Conservation (phyloP, 257 asterid genomes). For the Solanum pennellii region DNA sequence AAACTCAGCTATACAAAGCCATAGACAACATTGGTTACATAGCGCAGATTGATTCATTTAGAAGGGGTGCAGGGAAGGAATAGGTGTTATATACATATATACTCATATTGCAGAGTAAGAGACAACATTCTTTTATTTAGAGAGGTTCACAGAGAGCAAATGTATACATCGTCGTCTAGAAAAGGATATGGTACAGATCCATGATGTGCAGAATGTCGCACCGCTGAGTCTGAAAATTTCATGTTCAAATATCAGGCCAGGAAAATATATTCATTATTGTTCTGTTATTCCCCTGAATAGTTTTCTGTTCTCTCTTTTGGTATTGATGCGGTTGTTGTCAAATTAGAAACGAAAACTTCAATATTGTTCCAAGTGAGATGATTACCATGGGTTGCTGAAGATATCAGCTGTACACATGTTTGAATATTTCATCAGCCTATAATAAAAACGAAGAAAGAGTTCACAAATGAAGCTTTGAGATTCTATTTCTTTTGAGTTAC, state of each 20-base stretch:
- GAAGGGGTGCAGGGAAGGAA: background rate
- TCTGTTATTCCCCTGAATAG: background rate
- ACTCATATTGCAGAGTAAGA: background rate
- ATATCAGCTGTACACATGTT: background rate
- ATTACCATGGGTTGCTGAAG: background rate
- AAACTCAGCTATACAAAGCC: slow-evolving; percentile 2
- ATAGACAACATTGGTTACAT: background rate
- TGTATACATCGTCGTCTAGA: background rate
- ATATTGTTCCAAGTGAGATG: background rate
- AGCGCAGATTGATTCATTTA: background rate
- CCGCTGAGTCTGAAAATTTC: background rate
- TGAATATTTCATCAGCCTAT: background rate
- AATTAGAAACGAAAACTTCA: background rate
- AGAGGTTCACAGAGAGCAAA: background rate
- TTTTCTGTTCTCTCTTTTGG: background rate
- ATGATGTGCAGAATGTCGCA: background rate
- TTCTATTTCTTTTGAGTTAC: background rate
- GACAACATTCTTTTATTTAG: background rate
- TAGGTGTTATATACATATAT: background rate
- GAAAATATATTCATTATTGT: background rate
- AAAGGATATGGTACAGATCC: background rate
- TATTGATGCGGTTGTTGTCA: background rate
- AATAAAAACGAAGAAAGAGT: background rate
- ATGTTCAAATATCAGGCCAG: background rate
- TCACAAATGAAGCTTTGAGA: background rate